Conservation (phyloP, 139 green algal genomes). For the Asterochloris erici region DNA sequence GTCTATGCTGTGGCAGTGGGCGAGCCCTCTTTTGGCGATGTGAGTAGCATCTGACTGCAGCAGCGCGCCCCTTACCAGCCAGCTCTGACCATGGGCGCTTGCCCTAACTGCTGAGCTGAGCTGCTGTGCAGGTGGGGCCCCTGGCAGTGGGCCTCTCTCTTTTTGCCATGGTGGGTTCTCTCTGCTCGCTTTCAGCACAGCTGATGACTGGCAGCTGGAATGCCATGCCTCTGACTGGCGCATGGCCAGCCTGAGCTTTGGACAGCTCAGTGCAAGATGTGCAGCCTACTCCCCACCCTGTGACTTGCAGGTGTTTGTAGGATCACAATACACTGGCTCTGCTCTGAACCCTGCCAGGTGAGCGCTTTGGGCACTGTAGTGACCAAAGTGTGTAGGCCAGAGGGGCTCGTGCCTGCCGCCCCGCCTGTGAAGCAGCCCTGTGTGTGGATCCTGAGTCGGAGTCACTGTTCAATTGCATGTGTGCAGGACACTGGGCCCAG, state of each 20-base stretch:
- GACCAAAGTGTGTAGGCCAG: too few species aligned
- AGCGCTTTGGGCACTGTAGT: too few species aligned
- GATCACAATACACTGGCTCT: constrained; percentile 9
- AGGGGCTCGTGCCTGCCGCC: too few species aligned
- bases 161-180: neutral
- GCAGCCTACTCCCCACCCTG: neutral
- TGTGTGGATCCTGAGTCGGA: too few species aligned
- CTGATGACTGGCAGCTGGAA: neutral
- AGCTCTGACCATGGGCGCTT: too few species aligned
- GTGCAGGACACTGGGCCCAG: neutral
- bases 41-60: too few species aligned
- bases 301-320: neutral
- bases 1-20: constrained; percentile 61
- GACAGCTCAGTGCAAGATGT: neutral
- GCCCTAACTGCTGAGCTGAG: too few species aligned
- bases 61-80: too few species aligned
- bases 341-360: constrained; percentile 12
- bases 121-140: constrained; percentile 15
- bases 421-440: too few species aligned
- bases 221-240: neutral
- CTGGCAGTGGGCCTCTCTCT: constrained; percentile 33
- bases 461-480: too few species aligned
- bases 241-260: neutral
- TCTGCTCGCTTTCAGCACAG: neutral
- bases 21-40: constrained; percentile 38